Conservation (phyloP, 1,284 basidiomycete genomes). For the Vanrija humicola region DNA sequence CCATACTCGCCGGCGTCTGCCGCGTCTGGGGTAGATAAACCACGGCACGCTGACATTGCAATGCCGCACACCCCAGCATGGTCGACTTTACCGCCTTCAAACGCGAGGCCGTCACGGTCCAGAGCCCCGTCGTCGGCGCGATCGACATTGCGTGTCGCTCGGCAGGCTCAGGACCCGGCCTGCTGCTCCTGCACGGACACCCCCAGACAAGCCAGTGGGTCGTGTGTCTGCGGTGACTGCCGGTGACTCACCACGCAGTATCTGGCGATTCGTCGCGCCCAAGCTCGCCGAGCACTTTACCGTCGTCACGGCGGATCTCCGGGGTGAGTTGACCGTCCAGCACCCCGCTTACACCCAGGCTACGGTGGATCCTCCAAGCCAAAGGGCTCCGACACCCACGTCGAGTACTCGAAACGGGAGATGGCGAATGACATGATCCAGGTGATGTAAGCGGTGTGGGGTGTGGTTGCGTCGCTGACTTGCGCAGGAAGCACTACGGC, state of each 20-base stretch:
- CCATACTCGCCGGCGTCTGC: no score
- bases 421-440: constrained; percentile 47
- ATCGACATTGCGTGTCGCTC: no score
- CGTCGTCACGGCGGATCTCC: constrained; percentile 42
- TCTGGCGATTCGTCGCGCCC: constrained; percentile 41
- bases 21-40: no score
- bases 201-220: constrained; percentile 42
- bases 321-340: constrained; percentile 30
- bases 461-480: neutral
- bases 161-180: neutral
- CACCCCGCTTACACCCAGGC: constrained; percentile 10
- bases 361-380: constrained; percentile 35
- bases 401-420: constrained; percentile 46
- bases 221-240: neutral
- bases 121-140: no score
- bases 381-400: constrained; percentile 27
- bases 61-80: no score
- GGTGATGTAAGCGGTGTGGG: constrained; percentile 32
- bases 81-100: no score
- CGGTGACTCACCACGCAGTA: constrained; percentile 16
- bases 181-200: constrained; percentile 47
- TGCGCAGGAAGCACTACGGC: constrained; percentile 29
- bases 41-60: no score
- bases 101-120: no score
- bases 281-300: constrained; percentile 37